phyloP scores from a whole-genome alignment of 495 filamentous ascomycete species.

The Daldinia bambusicola region DNA sequence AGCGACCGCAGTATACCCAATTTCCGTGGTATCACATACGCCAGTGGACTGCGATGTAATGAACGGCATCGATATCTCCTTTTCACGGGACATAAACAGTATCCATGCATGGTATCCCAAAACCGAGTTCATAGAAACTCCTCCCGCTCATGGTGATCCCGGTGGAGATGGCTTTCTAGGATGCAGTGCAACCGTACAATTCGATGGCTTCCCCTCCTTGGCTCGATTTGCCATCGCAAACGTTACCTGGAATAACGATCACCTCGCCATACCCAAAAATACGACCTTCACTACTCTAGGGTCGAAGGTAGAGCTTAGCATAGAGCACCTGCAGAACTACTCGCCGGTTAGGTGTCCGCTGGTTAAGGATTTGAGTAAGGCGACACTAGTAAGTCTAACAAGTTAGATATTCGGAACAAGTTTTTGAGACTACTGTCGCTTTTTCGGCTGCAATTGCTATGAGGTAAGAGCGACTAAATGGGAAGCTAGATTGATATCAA shows the following conservation, averaged over 20 bases:
- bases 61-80: constrained; percentile 28
- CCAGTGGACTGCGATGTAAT: constrained; percentile 24
- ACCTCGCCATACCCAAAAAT: constrained; percentile 17
- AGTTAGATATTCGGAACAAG: too few relatives aligned
- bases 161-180: constrained; percentile 23
- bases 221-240: constrained; percentile 32
- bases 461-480: background rate
- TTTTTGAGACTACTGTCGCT: too few relatives aligned
- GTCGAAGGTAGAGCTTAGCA: constrained; percentile 17
- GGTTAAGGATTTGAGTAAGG: constrained; percentile 21
- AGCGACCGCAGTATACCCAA: constrained; percentile 17
- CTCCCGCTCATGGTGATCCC: constrained; percentile 24
- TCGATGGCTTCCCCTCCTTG: constrained; percentile 15
- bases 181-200: constrained; percentile 28
- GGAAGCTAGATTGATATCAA: constrained; percentile 19
- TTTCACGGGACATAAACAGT: constrained; percentile 14
- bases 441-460: background rate
- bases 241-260: constrained; percentile 17
- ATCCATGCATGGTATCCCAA: constrained; percentile 28
- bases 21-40: constrained; percentile 19
- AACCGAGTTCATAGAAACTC: background rate
- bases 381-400: constrained; percentile 18
- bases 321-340: constrained; percentile 27
- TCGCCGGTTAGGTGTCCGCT: constrained; percentile 24
- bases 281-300: constrained; percentile 6